These are phyloP conservation scores for Beauveria sp. DNA, from an alignment of 2,329 filamentous ascomycete species.

Conservation along the genomic window DNA sequence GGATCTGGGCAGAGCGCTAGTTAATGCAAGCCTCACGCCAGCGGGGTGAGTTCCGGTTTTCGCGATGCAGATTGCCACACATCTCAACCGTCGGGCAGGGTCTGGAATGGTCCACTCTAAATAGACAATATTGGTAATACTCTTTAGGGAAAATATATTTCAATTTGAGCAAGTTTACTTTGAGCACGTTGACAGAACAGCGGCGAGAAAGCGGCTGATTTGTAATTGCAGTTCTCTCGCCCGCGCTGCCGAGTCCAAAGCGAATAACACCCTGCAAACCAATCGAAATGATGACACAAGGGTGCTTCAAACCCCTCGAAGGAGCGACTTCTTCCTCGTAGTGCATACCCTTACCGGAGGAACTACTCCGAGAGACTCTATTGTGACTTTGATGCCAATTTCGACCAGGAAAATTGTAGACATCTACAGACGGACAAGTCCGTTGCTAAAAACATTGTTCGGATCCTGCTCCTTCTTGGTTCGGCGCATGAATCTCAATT, in stretches of 20 bases:
- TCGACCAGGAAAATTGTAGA: background rate
- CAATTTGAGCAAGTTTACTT: background rate
- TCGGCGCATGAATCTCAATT: slow-evolving; percentile 22
- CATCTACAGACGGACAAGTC: background rate
- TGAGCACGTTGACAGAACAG: no score
- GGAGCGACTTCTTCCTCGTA: background rate
- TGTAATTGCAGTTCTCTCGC: background rate
- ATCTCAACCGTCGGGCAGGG: background rate
- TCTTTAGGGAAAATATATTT: no score
- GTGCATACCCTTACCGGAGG: background rate
- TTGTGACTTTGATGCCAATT: background rate
- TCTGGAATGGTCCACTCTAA: background rate
- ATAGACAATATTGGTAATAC: background rate
- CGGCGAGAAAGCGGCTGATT: background rate
- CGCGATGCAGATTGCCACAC: background rate
- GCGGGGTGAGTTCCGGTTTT: background rate
- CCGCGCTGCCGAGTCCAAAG: background rate
- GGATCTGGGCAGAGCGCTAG: background rate
- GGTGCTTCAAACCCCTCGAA: no score
- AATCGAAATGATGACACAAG: no score
- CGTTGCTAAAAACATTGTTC: slow-evolving; percentile 25
- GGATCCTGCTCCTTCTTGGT: slow-evolving; percentile 31
- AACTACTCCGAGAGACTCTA: no score
- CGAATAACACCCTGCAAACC: no score
- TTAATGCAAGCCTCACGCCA: background rate